A percentile compares a stretch with the other conserved stretches of the same genome.
Evolutionary conservation across 2,329 filamentous ascomycete genomes (phyloP).

Genomic region (Aspergillus sp.): DNA sequence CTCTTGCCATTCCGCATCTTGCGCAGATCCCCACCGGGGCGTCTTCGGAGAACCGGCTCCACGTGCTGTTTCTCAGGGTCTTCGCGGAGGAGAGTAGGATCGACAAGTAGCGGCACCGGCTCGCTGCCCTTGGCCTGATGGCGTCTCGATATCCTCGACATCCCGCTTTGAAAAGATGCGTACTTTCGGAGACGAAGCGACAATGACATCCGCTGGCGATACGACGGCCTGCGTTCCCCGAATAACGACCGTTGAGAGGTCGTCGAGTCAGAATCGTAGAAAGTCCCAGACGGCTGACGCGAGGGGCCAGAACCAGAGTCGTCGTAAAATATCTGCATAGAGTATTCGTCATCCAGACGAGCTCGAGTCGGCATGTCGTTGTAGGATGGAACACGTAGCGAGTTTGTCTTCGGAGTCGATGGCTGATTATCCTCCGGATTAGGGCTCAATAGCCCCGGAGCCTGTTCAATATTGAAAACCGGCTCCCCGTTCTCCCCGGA

Average conservation of each 20-base stretch:
- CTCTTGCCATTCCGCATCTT: constrained; percentile 60
- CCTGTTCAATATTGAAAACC: constrained; percentile 6
- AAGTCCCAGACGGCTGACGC: constrained; percentile 8
- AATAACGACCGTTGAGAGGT: constrained; percentile 22
- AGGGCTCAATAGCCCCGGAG: constrained; percentile 11
- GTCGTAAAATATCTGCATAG: constrained; percentile 24
- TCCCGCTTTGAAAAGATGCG: constrained; percentile 38
- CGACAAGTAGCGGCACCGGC: constrained; percentile 9
- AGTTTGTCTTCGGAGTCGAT: constrained; percentile 9
- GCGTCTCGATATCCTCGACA: constrained; percentile 22
- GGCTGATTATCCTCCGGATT: constrained; percentile 2
- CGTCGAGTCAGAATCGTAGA: constrained; percentile 11
- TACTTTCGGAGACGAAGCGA: constrained; percentile 36
- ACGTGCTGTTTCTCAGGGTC: constrained; percentile 17
- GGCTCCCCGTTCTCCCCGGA: constrained; percentile 26
- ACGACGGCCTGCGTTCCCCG: constrained; percentile 16
- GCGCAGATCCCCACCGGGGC: constrained; percentile 66
- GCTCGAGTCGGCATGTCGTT: constrained; percentile 7
- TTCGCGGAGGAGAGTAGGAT: constrained; percentile 11
- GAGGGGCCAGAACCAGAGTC: constrained; percentile 6
- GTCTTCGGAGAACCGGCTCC: constrained; percentile 56
- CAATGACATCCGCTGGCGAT: constrained; percentile 20
- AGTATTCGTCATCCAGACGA: constrained; percentile 18
- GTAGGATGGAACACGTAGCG: constrained; percentile 13
- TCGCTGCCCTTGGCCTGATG: constrained; percentile 11